phyloP scores from a whole-genome alignment of 495 filamentous ascomycete genomes.

The Parachaetomium inaequale region DNA sequence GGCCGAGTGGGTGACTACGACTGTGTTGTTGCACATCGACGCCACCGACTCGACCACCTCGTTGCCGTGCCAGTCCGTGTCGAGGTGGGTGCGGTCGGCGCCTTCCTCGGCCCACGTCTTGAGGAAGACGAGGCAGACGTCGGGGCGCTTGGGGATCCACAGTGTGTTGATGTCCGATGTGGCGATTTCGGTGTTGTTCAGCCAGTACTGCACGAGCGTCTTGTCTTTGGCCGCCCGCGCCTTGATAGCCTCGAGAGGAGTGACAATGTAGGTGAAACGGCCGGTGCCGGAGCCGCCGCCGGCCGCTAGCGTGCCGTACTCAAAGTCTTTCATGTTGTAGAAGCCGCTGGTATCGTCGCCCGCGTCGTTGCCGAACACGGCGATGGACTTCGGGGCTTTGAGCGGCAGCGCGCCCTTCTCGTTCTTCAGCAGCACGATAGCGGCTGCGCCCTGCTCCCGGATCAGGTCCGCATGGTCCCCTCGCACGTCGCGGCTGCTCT shows the following conservation, averaged over 20 bases:
- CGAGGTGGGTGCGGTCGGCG: constrained; percentile 91
- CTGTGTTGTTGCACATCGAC: constrained; percentile 77
- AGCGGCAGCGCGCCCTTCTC: constrained; percentile 84
- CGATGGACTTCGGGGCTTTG: constrained; percentile 83
- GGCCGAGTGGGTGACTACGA: constrained; percentile 85
- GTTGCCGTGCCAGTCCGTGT: constrained; percentile 76
- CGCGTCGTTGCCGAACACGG: constrained; percentile 81
- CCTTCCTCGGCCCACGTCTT: too few relatives aligned
- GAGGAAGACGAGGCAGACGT: too few relatives aligned
- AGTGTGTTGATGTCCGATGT: too few relatives aligned
- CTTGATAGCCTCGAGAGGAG: too few relatives aligned
- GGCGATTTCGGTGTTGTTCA: too few relatives aligned
- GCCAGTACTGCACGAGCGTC: too few relatives aligned
- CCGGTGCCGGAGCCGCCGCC: too few relatives aligned
- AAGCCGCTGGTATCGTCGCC: constrained; percentile 82
- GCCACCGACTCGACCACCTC: constrained; percentile 73
- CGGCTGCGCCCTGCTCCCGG: constrained; percentile 66
- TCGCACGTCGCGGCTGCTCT: too few relatives aligned
- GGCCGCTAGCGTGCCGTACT: constrained; percentile 84
- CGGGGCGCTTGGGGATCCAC: too few relatives aligned
- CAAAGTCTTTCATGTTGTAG: constrained; percentile 73
- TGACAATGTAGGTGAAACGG: too few relatives aligned
- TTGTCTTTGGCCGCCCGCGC: too few relatives aligned
- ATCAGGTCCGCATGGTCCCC: constrained; percentile 68
- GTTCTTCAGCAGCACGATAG: too few relatives aligned